Percentiles rank a stretch among this genome's conserved stretches.
phyloP scores from a whole-genome alignment of 768 basidiomycete species.

The Gloeostereum incarnatum region DNA sequence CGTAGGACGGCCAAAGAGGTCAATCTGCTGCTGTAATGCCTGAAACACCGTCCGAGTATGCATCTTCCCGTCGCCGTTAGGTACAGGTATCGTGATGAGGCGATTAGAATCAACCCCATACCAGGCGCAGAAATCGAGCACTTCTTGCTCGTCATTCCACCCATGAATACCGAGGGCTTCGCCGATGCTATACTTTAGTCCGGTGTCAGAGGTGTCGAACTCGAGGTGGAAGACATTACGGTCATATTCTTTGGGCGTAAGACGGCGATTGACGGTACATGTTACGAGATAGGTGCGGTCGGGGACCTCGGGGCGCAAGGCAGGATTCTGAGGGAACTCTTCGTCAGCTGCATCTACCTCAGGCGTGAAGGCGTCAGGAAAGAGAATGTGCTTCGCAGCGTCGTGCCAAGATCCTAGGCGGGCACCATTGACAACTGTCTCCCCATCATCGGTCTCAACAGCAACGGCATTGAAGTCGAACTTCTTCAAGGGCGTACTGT shows the following conservation, averaged over 20 bases:
- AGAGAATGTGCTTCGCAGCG: conserved; percentile 82
- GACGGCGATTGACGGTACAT: conserved; percentile 86
- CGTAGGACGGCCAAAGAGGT: conserved; percentile 91
- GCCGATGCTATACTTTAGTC: conserved; percentile 90
- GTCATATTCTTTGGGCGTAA: conserved; percentile 93
- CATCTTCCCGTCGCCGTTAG: conserved; percentile 52
- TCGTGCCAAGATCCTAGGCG: conserved; percentile 70
- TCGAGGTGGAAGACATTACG: conserved; percentile 99
- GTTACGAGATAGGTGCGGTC: conserved; percentile 93
- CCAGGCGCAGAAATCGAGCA: conserved; percentile 83
- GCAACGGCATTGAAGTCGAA: conserved; percentile 73
- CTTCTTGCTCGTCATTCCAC: conserved; percentile 91
- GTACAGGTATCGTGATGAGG: conserved; percentile 75
- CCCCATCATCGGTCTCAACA: conserved; percentile 47
- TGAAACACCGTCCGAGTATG: conserved; percentile 96
- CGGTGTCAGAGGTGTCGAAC: conserved; percentile 87
- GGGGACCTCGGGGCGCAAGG: conserved; percentile 76
- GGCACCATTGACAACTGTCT: conserved; percentile 52
- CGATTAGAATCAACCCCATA: conserved; percentile 79
- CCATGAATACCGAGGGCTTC: conserved; percentile 97
- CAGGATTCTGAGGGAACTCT: conserved; percentile 49
- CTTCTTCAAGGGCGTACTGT: conserved; percentile 30
- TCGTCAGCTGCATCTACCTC: conserved; percentile 25
- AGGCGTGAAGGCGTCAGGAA: conserved; percentile 72
- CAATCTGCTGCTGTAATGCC: conserved; percentile 91